Evolutionary conservation across 2,329 filamentous ascomycete species (phyloP).

Genomic region (Triangularia verruculosa): DNA sequence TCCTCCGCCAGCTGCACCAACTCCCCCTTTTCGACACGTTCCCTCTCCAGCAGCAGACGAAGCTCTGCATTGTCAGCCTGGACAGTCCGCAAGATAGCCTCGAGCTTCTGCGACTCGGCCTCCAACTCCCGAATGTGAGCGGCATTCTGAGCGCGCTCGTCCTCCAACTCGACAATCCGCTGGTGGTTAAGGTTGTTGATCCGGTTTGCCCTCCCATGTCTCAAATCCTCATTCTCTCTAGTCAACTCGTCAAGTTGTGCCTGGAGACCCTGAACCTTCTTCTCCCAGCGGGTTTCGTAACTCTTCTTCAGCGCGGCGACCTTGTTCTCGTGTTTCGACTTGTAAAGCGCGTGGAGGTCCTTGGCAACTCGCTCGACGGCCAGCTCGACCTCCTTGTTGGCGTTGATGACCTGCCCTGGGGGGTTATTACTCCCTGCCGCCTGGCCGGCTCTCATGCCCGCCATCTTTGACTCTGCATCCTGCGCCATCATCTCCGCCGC

Average conservation of each 20-base stretch:
- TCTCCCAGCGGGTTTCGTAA: slow-evolving; percentile 86
- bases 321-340: slow-evolving; percentile 95
- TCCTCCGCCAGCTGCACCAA: slow-evolving; percentile 78
- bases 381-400: slow-evolving; percentile 68
- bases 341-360: slow-evolving; percentile 90
- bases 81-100: slow-evolving; percentile 67
- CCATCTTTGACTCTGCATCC: slow-evolving; percentile 73
- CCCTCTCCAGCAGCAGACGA: slow-evolving; percentile 63
- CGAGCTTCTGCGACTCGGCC: slow-evolving; percentile 71
- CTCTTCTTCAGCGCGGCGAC: slow-evolving; percentile 83
- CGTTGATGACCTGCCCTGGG: slow-evolving; percentile 28
- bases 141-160: slow-evolving; percentile 63
- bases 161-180: slow-evolving; percentile 41
- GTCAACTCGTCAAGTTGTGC: slow-evolving; percentile 63
- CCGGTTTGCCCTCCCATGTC: slow-evolving; percentile 54
- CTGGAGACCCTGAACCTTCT: slow-evolving; percentile 79
- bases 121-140: slow-evolving; percentile 67
- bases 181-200: slow-evolving; percentile 47
- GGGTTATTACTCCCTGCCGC: slow-evolving; percentile 30
- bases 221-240: slow-evolving; percentile 71
- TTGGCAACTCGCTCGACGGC: slow-evolving; percentile 89
- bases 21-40: slow-evolving; percentile 80
- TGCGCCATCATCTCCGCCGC: slow-evolving; percentile 73
- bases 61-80: slow-evolving; percentile 67
- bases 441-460: slow-evolving; percentile 66